phyloP scores from a whole-genome alignment of 768 basidiomycete genomes.

The Leucosporidium scottii region DNA sequence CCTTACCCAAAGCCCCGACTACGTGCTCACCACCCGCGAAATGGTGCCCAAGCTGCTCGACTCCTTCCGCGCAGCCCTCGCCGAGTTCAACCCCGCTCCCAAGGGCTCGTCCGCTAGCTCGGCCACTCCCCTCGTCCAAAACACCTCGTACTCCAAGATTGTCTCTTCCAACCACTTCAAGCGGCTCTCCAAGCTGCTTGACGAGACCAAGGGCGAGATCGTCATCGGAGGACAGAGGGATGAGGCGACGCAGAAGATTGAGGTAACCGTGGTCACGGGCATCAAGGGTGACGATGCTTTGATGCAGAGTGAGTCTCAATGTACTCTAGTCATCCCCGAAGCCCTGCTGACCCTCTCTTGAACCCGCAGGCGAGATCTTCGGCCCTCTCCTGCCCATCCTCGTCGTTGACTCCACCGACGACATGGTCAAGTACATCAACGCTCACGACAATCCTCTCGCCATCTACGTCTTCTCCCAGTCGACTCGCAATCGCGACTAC shows the following conservation, averaged over 20 bases:
- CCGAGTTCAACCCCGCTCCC: conserved; percentile 7
- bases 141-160: conserved; percentile 44
- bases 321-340: neutral
- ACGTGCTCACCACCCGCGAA: conserved; percentile 16
- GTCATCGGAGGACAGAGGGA: conserved; percentile 60
- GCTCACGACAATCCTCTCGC: conserved; percentile 52
- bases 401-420: conserved; percentile 46
- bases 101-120: neutral
- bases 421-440: conserved; percentile 59
- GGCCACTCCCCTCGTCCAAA: neutral
- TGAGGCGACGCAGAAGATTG: conserved; percentile 54
- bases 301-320: conserved; percentile 48
- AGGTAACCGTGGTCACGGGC: conserved; percentile 64
- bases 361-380: conserved; percentile 58
- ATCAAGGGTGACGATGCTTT: conserved; percentile 60
- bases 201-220: conserved; percentile 59
- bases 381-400: conserved; percentile 70
- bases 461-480: conserved; percentile 67
- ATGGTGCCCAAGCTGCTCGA: conserved; percentile 21
- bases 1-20: conserved; percentile 16
- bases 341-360: neutral
- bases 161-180: conserved; percentile 53
- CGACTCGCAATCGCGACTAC: conserved; percentile 55
- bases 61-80: conserved; percentile 15
- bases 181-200: conserved; percentile 52